Base-by-base conservation (phyloP, 805 yeast genomes). In the Lachancea sp. region DNA sequence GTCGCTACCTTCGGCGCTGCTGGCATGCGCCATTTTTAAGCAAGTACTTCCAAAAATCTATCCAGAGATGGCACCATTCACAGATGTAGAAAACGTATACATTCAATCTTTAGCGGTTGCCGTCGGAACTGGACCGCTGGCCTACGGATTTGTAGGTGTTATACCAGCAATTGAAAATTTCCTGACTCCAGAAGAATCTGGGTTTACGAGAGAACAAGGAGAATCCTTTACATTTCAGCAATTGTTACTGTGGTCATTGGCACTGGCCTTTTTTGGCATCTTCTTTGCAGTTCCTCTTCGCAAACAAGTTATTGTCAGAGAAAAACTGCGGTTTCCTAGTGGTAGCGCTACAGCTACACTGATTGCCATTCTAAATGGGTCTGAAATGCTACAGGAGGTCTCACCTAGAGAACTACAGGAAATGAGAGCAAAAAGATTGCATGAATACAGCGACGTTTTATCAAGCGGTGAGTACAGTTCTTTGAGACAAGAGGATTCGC, bases 311-410 rank as follows among this genome's bases (percentile, higher is more conserved):
- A 81, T 90, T 25, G 75, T 88, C n/a, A 77, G 76, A 51, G 96
- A 88, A 52, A 85, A 85, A 55, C 70, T 92, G 26, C 85, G 89
- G 2, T 90, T 90, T 55, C 98, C 98, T 0, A 84, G 95, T 29
- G 98, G 98, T 0, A 77, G 85, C 47, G 97, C 98, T 2, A 92
- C 97, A 0, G 97, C 96, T 0, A 87, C 95, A 2, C 68, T 90
- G 49, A 90, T 90, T 16, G 77, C 89, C 1, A 96, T 92, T 1
- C 69, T 90, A 24, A 96, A 85, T 61, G 81, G 83, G 21, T 77
- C 86, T 0, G 75, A 74, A 33, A 58, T 80, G 6, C 45, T 60
- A 30, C 67, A 60, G 41, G 67, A 61, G 34, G 54, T 61, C 6
- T 50, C 62, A 0, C 53, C 53, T 5, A 42, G 47, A 22, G 63